phyloP scores from a whole-genome alignment of 2,329 filamentous ascomycete genomes.

The Pseudocercospora cruenta region DNA sequence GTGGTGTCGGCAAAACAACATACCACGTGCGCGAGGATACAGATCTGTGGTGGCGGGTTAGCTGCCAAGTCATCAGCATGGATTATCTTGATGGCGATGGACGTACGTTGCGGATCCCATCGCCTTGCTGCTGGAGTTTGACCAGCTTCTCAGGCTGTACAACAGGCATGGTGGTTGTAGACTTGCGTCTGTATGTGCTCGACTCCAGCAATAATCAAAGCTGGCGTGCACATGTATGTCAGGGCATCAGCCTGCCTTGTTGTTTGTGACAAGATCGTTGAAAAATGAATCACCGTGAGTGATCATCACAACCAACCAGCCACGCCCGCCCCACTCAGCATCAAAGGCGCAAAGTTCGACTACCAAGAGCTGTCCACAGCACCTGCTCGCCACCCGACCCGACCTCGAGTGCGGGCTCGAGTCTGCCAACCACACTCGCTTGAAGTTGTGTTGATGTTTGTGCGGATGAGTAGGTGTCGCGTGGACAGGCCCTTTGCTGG shows the following conservation, averaged over 20 bases:
- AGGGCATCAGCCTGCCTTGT: neutral
- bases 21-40: conserved; percentile 90
- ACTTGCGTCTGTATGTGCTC: neutral
- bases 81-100: conserved; percentile 14
- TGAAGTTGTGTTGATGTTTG: neutral
- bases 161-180: conserved; percentile 72
- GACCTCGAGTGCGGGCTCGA: neutral
- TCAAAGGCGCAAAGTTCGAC: too few species aligned
- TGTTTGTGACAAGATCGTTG: neutral
- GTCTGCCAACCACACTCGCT: conserved; percentile 4
- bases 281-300: neutral
- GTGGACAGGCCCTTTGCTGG: conserved; percentile 4
- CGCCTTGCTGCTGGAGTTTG: conserved; percentile 81
- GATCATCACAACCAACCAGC: neutral
- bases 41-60: conserved; percentile 59
- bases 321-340: neutral
- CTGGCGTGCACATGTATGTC: neutral
- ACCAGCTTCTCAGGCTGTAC: conserved; percentile 89
- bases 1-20: conserved; percentile 37
- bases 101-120: conserved; percentile 89
- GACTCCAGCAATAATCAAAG: neutral
- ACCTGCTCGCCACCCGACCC: neutral
- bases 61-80: conserved; percentile 20
- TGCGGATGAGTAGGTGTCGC: conserved; percentile 1
- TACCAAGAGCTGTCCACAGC: neutral